A percentile compares a stretch with the other conserved stretches of the same genome.
Evolutionary conservation across 2,329 filamentous ascomycete genomes (phyloP).

Genomic region (Aspergillus sp.): DNA sequence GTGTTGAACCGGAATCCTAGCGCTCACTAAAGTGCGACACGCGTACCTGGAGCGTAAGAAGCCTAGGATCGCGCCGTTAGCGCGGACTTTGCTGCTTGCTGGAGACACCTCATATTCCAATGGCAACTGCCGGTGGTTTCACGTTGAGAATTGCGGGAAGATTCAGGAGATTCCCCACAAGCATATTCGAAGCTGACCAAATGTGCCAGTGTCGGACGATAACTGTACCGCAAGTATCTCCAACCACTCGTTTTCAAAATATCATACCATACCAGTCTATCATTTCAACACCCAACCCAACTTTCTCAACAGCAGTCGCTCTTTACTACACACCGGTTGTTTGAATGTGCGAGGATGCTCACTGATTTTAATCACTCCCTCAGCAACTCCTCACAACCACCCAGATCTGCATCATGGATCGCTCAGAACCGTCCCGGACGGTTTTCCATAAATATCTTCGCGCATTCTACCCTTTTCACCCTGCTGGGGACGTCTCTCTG

Average conservation of each 20-base stretch:
- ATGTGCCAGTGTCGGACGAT: constrained; percentile 9
- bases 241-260: neutral
- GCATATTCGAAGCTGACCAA: too few relatives aligned
- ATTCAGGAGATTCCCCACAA: too few relatives aligned
- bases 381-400: constrained; percentile 66
- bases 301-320: neutral
- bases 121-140: too few relatives aligned
- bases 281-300: too few relatives aligned
- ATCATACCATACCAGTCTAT: neutral
- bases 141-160: too few relatives aligned
- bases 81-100: too few relatives aligned
- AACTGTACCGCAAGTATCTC: neutral
- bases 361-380: constrained; percentile 63
- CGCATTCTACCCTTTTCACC: constrained; percentile 90
- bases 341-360: constrained; percentile 26
- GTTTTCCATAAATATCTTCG: constrained; percentile 93
- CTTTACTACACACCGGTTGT: neutral
- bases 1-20: too few relatives aligned
- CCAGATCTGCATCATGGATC: constrained; percentile 53
- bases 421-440: constrained; percentile 52
- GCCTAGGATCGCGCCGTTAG: too few relatives aligned
- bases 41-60: too few relatives aligned
- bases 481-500: constrained; percentile 72
- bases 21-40: too few relatives aligned
- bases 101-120: too few relatives aligned